Conservation (phyloP, 108 stramenopile species). For the Aureococcus anophagefferens region DNA sequence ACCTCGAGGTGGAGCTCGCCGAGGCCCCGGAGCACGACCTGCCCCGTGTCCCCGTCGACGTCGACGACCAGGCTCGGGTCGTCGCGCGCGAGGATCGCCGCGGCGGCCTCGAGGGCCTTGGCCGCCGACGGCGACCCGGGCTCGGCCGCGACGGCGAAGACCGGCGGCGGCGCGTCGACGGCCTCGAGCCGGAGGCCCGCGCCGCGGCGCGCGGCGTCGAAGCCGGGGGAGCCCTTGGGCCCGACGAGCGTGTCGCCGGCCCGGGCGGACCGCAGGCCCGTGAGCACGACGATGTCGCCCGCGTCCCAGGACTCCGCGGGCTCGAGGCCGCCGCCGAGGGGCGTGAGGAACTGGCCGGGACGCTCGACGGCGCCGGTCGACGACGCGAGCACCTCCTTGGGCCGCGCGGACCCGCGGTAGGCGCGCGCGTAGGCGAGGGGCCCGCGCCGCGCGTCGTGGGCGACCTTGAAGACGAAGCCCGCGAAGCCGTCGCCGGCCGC, state of each 20-base stretch:
- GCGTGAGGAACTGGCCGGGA: not conserved
- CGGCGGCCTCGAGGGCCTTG: conserved; percentile 34
- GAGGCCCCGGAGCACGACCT: conserved; percentile 46
- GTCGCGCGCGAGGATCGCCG: conserved; percentile 31
- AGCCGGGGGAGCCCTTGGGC: too few relatives aligned
- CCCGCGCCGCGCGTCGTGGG: conserved; percentile 38
- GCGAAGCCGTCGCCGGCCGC: not conserved
- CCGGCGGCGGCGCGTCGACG: conserved; percentile 18
- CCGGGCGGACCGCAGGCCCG: not conserved
- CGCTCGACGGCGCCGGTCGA: conserved; percentile 13
- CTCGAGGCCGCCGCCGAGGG: conserved; percentile 6
- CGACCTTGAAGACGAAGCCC: conserved; percentile 37
- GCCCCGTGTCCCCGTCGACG: conserved; percentile 42
- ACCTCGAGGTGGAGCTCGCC: conserved; percentile 57
- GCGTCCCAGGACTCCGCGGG: conserved; percentile 32
- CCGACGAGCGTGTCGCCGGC: conserved; percentile 36
- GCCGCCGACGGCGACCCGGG: conserved; percentile 9
- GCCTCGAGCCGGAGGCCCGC: conserved; percentile 23
- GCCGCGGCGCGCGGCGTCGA: conserved; percentile 32
- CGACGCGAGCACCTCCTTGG: conserved; percentile 20
- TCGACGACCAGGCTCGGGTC: conserved; percentile 34
- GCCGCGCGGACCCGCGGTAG: conserved; percentile 32
- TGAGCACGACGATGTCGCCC: not conserved
- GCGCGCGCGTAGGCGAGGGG: conserved; percentile 33
- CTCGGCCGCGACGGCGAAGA: conserved; percentile 45